Percentiles rank a stretch among this genome's conserved stretches.
Evolutionary conservation across 352 stramenopile genomes (phyloP).

Genomic region (Stramenopiles sp.): DNA sequence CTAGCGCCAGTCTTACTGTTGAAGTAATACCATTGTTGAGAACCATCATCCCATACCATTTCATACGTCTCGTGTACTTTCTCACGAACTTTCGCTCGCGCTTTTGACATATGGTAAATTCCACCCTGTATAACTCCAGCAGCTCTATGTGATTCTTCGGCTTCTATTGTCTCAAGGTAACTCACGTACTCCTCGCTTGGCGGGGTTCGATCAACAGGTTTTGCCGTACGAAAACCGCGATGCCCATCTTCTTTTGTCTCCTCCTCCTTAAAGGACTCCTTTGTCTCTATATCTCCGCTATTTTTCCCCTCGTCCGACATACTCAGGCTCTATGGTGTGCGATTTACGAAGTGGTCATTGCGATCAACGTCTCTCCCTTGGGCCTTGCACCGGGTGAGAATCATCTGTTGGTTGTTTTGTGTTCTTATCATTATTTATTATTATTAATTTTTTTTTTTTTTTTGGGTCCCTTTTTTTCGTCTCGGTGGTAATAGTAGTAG

Average conservation of each 20-base stretch:
- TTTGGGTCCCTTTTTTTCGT: no score
- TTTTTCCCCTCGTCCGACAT: no score
- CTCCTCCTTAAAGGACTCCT: neutral
- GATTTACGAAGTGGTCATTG: no score
- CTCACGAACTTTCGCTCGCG: neutral
- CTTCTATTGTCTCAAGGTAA: neutral
- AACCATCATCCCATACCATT: slow-evolving; percentile 27
- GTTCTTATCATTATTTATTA: no score
- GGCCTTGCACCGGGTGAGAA: no score
- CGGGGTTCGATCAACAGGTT: neutral
- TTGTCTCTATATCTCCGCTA: neutral
- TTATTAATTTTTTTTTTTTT: no score
- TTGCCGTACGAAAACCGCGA: no score
- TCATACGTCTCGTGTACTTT: slow-evolving; percentile 10
- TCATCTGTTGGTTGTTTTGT: no score
- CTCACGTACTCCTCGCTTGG: neutral
- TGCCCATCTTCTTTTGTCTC: neutral
- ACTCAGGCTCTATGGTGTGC: no score
- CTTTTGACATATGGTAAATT: slow-evolving; percentile 2
- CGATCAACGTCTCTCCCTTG: no score
- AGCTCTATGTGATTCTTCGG: neutral
- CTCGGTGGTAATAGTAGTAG: no score
- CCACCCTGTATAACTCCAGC: neutral
- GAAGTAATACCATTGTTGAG: slow-evolving; percentile 42
- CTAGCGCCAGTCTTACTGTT: slow-evolving; percentile 39